Evolutionary conservation across 2,329 filamentous ascomycete species (phyloP).

Genomic region (Monilinia laxa): DNA sequence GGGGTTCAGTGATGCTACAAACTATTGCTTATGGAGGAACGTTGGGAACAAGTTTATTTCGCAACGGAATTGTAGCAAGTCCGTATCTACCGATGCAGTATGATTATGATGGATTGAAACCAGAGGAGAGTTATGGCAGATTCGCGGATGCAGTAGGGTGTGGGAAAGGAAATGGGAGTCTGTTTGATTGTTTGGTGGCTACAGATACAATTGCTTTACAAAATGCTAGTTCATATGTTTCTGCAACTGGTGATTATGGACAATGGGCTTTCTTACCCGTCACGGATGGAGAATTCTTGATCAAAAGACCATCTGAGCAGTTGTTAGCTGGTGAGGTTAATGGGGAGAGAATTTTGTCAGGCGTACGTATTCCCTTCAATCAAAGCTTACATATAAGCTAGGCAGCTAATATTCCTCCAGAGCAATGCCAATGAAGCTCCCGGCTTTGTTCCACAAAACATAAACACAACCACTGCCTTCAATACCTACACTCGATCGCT

Average conservation of each 20-base stretch:
- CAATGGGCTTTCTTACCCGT: slow-evolving; percentile 42
- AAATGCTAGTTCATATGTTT: slow-evolving; percentile 33
- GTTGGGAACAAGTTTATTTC: slow-evolving; percentile 11
- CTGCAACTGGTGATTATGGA: slow-evolving; percentile 32
- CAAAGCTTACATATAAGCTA: too few species aligned
- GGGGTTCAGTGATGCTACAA: slow-evolving; percentile 50
- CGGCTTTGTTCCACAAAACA: slow-evolving; percentile 47
- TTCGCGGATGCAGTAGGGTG: slow-evolving; percentile 48
- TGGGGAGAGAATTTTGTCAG: slow-evolving; percentile 32
- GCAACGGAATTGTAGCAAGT: slow-evolving; percentile 40
- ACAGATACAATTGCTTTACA: slow-evolving; percentile 38
- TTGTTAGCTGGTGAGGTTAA: slow-evolving; percentile 40
- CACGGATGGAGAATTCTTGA: slow-evolving; percentile 41
- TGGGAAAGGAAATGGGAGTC: slow-evolving; percentile 39
- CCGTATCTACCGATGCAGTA: slow-evolving; percentile 56
- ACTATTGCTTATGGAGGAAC: slow-evolving; percentile 36
- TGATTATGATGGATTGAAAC: slow-evolving; percentile 46
- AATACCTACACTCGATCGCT: slow-evolving; percentile 43
- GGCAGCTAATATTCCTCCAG: slow-evolving; percentile 1
- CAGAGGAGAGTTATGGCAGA: slow-evolving; percentile 46
- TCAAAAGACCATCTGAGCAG: slow-evolving; percentile 38
- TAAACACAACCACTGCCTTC: slow-evolving; percentile 46
- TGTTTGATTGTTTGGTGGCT: slow-evolving; percentile 37
- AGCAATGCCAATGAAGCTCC: slow-evolving; percentile 54
- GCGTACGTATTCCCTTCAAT: slow-evolving; percentile 2